phyloP scores from a whole-genome alignment of 495 filamentous ascomycete genomes.

The Penicillium argentinense region DNA sequence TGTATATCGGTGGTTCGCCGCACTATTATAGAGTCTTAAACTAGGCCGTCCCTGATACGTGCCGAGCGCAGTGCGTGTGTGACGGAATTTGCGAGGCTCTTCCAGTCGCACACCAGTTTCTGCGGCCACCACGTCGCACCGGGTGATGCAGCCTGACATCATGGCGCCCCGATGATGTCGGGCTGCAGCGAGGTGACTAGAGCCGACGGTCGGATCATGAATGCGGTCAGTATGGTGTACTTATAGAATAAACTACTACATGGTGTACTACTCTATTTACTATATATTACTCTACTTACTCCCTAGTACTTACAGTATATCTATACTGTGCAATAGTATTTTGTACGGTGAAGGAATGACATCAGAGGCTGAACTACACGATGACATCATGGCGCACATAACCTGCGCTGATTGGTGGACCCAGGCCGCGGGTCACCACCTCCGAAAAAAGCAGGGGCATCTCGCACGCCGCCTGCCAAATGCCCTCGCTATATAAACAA shows the following conservation, averaged over 20 bases:
- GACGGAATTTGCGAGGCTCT: not conserved
- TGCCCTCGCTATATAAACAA: not conserved
- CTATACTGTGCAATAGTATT: not conserved
- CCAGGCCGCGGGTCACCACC: conserved; percentile 6
- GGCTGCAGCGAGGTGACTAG: too few relatives aligned
- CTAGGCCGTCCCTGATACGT: not conserved
- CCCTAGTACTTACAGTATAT: too few relatives aligned
- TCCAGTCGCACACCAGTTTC: too few relatives aligned
- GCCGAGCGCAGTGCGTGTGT: not conserved
- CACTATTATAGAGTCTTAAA: too few relatives aligned
- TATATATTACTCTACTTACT: not conserved
- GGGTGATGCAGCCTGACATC: conserved; percentile 4
- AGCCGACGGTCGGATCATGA: too few relatives aligned
- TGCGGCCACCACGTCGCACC: too few relatives aligned
- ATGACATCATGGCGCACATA: conserved; percentile 24
- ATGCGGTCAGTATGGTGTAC: too few relatives aligned
- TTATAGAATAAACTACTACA: too few relatives aligned
- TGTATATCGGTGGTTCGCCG: too few relatives aligned
- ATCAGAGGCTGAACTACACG: conserved; percentile 29
- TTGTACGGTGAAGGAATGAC: conserved; percentile 14
- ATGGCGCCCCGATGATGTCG: not conserved
- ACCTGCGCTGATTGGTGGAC: conserved; percentile 13
- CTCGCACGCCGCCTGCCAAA: too few relatives aligned
- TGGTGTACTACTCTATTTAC: not conserved
- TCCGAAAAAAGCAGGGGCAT: conserved; percentile 16